Base-by-base conservation (phyloP, 2,329 filamentous ascomycete species). In the Sporothrix inflata region DNA sequence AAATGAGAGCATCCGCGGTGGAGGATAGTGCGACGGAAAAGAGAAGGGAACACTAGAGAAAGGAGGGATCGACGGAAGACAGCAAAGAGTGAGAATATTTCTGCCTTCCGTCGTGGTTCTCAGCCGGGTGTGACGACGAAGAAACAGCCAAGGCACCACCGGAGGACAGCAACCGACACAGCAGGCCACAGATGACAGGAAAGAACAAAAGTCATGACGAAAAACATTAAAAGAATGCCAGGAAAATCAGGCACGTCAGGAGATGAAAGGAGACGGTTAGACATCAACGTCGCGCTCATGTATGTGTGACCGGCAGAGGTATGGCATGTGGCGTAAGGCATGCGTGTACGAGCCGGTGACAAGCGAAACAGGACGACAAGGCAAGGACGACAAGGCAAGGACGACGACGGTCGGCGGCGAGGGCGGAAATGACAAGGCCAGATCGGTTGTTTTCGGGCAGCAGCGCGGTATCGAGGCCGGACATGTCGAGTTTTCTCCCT, bases 1-100 rank as follows among this genome's bases (percentile, higher is more conserved):
- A 51, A 61, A 63, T 51, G 53, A 70, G 42, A 24, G 68, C 38
- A 51, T 21, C 38, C 38, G 67, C 38, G 27, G 55, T 70, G 68
- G 67, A 69, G 34, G 49, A n/a, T 16, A 34, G 27, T 27, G 66
- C 19, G 66, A 69, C n/a, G 34, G 30, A 42, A 51, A 14, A 40
- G 38, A 47, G 47, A n/a, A 49, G 55, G 7, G 14, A 49, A 14
- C n/a, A n/a, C n/a, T n/a, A 30, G 8, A n/a, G 21, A 21, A 69
- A 47, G 34, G 14, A 34, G 27, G 40, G 8, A n/a, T n/a, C n/a
- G n/a, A 34, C 27, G 53, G 27, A 21, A 16, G 24, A n/a, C 12
- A 27, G n/a, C 2, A 40, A 5, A 19, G 51, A 16, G 51, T 3
- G 40, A 34, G 27, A 24, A 60, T 16, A 16, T 21, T 55, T 4